Conservation (phyloP, 805 yeast genomes). For the Naumovozyma castellii region DNA sequence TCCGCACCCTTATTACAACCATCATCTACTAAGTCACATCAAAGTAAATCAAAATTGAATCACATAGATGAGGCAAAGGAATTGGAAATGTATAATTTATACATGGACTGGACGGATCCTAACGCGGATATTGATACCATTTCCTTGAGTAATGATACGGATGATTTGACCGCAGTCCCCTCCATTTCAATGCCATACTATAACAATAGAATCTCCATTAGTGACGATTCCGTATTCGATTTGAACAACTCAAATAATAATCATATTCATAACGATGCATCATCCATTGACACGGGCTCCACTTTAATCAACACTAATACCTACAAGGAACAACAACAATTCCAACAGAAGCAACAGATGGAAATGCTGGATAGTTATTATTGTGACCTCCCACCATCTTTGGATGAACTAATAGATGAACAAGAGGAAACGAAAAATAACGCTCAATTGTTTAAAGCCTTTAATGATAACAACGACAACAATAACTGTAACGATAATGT, state of each 20-base stretch:
- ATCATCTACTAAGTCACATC: background rate
- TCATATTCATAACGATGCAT: too few species aligned
- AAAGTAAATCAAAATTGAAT: too few species aligned
- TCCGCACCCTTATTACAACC: background rate
- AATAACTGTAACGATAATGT: too few species aligned
- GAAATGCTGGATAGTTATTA: background rate
- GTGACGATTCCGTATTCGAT: background rate
- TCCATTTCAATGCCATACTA: too few species aligned
- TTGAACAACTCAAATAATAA: background rate
- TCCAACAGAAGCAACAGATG: background rate
- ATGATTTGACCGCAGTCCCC: too few species aligned
- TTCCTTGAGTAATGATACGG: too few species aligned
- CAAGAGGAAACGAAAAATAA: constrained; percentile 18
- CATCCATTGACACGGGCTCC: background rate
- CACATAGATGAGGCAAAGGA: too few species aligned
- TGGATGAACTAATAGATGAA: constrained; percentile 29
- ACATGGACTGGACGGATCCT: background rate
- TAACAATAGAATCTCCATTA: background rate
- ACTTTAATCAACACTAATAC: background rate
- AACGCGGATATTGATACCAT: too few species aligned
- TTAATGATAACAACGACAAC: too few species aligned
- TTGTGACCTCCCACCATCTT: constrained; percentile 23
- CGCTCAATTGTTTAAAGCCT: background rate
- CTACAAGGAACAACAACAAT: background rate
- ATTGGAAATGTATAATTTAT: too few species aligned